phyloP scores from a whole-genome alignment of 202 grass and related monocot genomes.

The Sporobolus alterniflorus region DNA sequence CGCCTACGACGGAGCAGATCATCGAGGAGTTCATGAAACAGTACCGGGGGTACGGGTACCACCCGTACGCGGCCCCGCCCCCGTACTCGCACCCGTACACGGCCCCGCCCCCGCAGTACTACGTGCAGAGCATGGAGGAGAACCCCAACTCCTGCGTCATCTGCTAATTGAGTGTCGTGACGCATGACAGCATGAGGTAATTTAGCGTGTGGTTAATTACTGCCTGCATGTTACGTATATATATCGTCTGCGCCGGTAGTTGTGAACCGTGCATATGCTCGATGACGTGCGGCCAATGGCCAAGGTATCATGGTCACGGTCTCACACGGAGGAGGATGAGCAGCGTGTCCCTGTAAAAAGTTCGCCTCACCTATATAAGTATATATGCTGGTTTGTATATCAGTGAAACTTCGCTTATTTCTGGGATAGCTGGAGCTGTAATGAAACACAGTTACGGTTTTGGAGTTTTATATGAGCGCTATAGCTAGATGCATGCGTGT shows the following conservation, averaged over 20 bases:
- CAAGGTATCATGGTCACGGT: not conserved
- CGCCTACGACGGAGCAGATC: conserved; percentile 46
- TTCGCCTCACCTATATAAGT: not conserved
- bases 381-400: not conserved
- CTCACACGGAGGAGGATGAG: not conserved
- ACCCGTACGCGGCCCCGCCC: conserved; percentile 10
- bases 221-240: not conserved
- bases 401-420: conserved; percentile 2
- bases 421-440: conserved; percentile 19
- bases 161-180: conserved; percentile 32
- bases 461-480: not conserved
- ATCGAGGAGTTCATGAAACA: conserved; percentile 61
- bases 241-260: not conserved
- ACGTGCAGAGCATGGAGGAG: conserved; percentile 76
- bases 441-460: conserved; percentile 1
- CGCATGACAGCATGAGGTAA: not conserved
- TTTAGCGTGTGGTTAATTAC: not conserved
- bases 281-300: not conserved
- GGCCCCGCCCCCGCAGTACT: conserved; percentile 38
- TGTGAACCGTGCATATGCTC: not conserved
- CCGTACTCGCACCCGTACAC: not conserved
- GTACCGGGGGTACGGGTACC: conserved; percentile 35
- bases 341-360: not conserved
- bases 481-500: not conserved
- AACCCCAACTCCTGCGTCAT: conserved; percentile 81